Evolutionary conservation across 1,284 basidiomycete genomes (phyloP).

Genomic region (Irpex sp.): DNA sequence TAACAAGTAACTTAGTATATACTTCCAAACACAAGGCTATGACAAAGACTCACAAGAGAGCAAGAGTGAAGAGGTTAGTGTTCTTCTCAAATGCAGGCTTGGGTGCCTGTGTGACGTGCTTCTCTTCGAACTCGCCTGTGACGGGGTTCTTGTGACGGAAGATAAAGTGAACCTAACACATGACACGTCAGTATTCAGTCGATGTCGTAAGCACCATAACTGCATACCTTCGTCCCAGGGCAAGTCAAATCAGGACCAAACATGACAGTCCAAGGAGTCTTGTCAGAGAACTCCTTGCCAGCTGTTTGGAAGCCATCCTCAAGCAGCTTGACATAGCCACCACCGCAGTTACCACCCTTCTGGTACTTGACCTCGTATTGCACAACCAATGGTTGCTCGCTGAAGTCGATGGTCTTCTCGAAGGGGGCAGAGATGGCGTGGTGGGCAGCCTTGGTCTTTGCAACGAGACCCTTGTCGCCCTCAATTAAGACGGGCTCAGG

Average conservation of each 20-base stretch:
- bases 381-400: conserved; percentile 87
- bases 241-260: conserved; percentile 90
- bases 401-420: conserved; percentile 74
- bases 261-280: conserved; percentile 98
- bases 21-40: not conserved
- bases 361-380: conserved; percentile 99
- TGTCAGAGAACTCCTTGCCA: conserved; percentile 93
- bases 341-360: conserved; percentile 98
- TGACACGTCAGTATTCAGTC: conserved; percentile 1
- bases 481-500: conserved; percentile 69
- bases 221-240: conserved; percentile 75
- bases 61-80: conserved; percentile 90
- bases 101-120: conserved; percentile 86
- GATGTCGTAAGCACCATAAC: conserved; percentile 25
- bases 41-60: conserved; percentile 68
- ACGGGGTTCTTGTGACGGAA: conserved; percentile 95
- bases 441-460: conserved; percentile 90
- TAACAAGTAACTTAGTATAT: conserved; percentile 26
- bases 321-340: conserved; percentile 98
- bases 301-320: conserved; percentile 89
- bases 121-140: conserved; percentile 93
- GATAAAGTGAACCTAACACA: conserved; percentile 85
- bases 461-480: conserved; percentile 87
- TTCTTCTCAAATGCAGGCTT: conserved; percentile 85
- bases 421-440: conserved; percentile 98